These are phyloP conservation scores for Umbelopsis isabellina DNA, from an alignment of 192 early-diverging fungal species.

Conservation along the genomic window DNA sequence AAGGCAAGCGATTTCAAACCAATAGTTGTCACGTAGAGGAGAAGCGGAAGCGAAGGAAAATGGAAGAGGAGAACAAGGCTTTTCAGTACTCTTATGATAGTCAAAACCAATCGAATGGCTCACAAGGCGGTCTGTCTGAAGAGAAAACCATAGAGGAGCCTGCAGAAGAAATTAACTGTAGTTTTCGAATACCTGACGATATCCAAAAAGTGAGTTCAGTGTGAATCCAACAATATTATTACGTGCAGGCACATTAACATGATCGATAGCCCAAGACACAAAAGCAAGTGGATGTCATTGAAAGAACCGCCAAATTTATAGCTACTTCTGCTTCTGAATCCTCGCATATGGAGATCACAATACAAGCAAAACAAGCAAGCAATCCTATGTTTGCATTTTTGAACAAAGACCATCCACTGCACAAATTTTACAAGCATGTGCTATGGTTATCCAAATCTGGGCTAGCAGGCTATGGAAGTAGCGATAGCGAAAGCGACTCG, in stretches of 20 bases:
- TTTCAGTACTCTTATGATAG: conserved; percentile 35
- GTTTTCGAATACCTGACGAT: conserved; percentile 53
- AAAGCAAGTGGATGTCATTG: conserved; percentile 67
- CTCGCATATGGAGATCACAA: conserved; percentile 65
- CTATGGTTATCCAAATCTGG: conserved; percentile 63
- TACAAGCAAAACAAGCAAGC: conserved; percentile 74
- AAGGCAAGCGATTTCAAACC: not conserved
- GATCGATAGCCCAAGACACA: conserved; percentile 52
- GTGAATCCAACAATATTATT: not conserved
- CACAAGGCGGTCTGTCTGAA: not conserved
- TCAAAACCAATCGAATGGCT: not conserved
- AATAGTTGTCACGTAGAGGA: conserved; percentile 17
- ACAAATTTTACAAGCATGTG: conserved; percentile 75
- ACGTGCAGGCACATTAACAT: not conserved
- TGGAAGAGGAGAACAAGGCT: conserved; percentile 27
- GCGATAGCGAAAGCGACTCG: conserved; percentile 27
- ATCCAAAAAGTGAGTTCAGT: conserved; percentile 45
- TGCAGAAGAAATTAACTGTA: conserved; percentile 34
- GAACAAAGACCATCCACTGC: conserved; percentile 53
- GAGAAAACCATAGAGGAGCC: conserved; percentile 6
- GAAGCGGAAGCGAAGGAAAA: conserved; percentile 34
- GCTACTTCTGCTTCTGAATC: conserved; percentile 52
- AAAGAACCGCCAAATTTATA: conserved; percentile 72
- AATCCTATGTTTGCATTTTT: conserved; percentile 77
- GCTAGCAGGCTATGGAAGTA: conserved; percentile 55